Evolutionary conservation across 371 early-diverging fungal genomes (phyloP), one percentile per base, ranked within the genome.

Genomic region (Caulochytrium protostelioides): DNA sequence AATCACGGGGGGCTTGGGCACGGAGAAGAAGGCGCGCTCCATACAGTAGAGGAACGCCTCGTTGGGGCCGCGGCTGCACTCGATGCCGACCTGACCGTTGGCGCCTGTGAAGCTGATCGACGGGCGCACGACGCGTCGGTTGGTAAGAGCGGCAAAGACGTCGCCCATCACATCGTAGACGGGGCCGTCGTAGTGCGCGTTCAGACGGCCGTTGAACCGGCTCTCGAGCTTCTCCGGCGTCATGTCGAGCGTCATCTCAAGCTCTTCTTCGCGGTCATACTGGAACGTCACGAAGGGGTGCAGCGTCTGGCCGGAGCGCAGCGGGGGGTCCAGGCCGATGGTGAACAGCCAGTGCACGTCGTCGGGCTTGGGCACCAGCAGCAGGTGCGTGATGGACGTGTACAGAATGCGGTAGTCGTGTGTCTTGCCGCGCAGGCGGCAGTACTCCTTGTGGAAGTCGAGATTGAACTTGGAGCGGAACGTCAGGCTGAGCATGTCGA

Each of bases 301-400:
- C 47, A 81, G 70, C 16, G 98, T 98, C 54, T 97, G 97, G 32
- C 99, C 99, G 58, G 98, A 98, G 32, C 95, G 72, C 33, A 99
- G 59, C 10, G 98, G 95, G 30, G 95, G 94, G 43, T 91, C 89
- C 44, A 98, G 64, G 19, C 79, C 83, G 37, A 97, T 69, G 9
- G 95, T 80, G 48, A 97, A 80, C 55, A 83, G 54, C 21, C 72
- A 74, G 47, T 90, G 90, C 34, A 79, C 51, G 40, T 84, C 92
- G 42, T 92, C 92, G 4, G 90, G 86, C 57, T 86, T 87, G 22
- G 84, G 76, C 12, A 95, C 57, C 47, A 83, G 59, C 44, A 90
- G 86, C 38, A 95, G 43, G 29, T 73, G 65, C 46, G 66, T 71
- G 34, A 95, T 77, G 41, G 71, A 72, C 25, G 65, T 67, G 59